Percentiles rank a stretch among this genome's conserved stretches.
phyloP scores from a whole-genome alignment of 768 basidiomycete species.

The Asterophora lycoperdoides region DNA sequence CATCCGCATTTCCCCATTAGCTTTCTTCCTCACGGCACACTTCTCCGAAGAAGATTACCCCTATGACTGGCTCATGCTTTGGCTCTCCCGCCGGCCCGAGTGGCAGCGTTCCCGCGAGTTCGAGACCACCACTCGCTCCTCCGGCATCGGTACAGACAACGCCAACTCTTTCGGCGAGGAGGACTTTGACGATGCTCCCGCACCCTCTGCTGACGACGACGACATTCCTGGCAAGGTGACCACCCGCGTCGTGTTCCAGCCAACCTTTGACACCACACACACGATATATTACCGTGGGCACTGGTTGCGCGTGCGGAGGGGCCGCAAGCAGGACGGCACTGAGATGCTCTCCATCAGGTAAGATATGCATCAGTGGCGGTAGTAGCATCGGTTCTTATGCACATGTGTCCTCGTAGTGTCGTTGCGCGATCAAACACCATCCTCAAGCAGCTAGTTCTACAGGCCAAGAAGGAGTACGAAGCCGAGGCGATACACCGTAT shows the following conservation, averaged over 20 bases:
- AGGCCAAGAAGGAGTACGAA: constrained; percentile 88
- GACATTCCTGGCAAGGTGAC: constrained; percentile 59
- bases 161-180: constrained; percentile 56
- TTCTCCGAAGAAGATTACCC: constrained; percentile 90
- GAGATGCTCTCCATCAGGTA: constrained; percentile 78
- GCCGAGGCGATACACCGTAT: constrained; percentile 83
- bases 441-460: constrained; percentile 83
- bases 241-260: constrained; percentile 84
- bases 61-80: constrained; percentile 89
- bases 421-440: constrained; percentile 81
- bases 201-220: constrained; percentile 24
- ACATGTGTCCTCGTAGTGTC: constrained; percentile 42
- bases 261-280: constrained; percentile 83
- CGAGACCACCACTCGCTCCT: constrained; percentile 78
- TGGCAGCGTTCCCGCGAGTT: constrained; percentile 90
- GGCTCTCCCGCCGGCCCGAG: constrained; percentile 79
- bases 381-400: constrained; percentile 5
- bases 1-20: constrained; percentile 32
- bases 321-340: constrained; percentile 64
- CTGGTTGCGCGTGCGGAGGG: constrained; percentile 74
- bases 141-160: constrained; percentile 53
- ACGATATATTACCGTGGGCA: constrained; percentile 85
- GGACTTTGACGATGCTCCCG: constrained; percentile 39
- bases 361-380: constrained; percentile 9
- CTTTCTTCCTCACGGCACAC: constrained; percentile 86